A percentile compares a stretch with the other conserved stretches of the same genome.
Conservation (phyloP, 2,329 filamentous ascomycete species). For the Uncinocarpus reesii region DNA sequence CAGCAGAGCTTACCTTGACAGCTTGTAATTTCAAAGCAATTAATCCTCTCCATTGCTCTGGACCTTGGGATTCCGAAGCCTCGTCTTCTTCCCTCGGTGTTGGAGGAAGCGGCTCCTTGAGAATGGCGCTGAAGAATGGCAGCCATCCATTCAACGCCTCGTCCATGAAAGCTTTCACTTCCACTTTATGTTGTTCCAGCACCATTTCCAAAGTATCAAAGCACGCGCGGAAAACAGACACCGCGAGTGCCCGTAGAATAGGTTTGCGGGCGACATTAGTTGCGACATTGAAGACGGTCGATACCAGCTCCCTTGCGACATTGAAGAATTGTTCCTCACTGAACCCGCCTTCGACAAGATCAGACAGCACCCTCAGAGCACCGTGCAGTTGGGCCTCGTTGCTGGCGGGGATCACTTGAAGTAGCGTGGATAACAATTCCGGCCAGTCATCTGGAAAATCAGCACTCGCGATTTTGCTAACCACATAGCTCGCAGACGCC, state of each 20-base stretch:
- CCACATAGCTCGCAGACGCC: conserved; percentile 72
- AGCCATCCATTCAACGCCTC: conserved; percentile 75
- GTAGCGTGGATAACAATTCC: conserved; percentile 67
- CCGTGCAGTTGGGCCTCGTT: conserved; percentile 76
- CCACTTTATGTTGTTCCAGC: conserved; percentile 78
- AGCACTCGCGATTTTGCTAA: conserved; percentile 85
- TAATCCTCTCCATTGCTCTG: conserved; percentile 65
- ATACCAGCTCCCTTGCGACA: conserved; percentile 76
- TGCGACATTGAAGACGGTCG: conserved; percentile 71
- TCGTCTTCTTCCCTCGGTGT: conserved; percentile 49
- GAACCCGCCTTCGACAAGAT: conserved; percentile 86
- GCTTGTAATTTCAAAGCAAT: conserved; percentile 85
- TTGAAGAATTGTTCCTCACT: conserved; percentile 92
- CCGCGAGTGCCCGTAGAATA: conserved; percentile 68
- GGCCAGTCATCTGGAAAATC: conserved; percentile 97
- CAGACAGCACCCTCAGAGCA: conserved; percentile 73
- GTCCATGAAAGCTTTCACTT: conserved; percentile 81
- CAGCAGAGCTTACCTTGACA: conserved; percentile 52
- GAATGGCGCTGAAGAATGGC: conserved; percentile 71
- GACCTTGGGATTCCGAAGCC: conserved; percentile 43
- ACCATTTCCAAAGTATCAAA: conserved; percentile 97
- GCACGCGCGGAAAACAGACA: conserved; percentile 80
- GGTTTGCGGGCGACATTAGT: conserved; percentile 64
- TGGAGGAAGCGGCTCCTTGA: conserved; percentile 63
- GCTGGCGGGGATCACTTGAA: conserved; percentile 65